These are phyloP conservation scores for Oryza rufipogon DNA, from an alignment of 176 grass and related monocot species.

Conservation along the genomic window DNA sequence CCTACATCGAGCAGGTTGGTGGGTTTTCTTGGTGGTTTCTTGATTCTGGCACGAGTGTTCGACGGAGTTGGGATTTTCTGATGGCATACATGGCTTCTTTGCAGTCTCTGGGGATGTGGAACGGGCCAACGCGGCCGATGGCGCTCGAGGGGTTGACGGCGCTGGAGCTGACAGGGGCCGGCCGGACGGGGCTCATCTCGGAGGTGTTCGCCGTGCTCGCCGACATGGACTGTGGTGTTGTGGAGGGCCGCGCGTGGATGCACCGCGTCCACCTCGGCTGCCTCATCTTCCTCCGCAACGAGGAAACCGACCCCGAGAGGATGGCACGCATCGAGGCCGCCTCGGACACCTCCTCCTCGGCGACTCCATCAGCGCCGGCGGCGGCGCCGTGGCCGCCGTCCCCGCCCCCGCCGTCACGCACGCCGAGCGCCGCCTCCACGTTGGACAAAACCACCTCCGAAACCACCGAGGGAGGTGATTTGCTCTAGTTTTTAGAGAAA, in stretches of 20 bases:
- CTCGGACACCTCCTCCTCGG: too few species aligned
- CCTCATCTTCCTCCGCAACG: slow-evolving; percentile 62
- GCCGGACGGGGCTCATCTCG: slow-evolving; percentile 82
- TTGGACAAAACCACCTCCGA: too few species aligned
- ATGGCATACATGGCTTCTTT: neutral
- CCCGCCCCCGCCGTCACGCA: too few species aligned
- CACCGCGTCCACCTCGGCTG: slow-evolving; percentile 76
- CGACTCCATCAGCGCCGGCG: too few species aligned
- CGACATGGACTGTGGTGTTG: slow-evolving; percentile 68
- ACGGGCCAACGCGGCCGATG: slow-evolving; percentile 36
- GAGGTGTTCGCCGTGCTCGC: slow-evolving; percentile 92
- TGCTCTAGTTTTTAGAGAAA: too few species aligned
- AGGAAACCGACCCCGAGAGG: neutral
- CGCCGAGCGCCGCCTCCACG: too few species aligned
- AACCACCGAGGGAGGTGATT: too few species aligned
- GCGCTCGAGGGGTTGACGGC: slow-evolving; percentile 50
- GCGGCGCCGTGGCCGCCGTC: too few species aligned
- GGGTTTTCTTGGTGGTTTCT: neutral
- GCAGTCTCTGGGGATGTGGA: slow-evolving; percentile 81
- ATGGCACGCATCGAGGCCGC: too few species aligned
- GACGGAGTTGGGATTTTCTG: neutral
- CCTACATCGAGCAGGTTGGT: slow-evolving; percentile 79
- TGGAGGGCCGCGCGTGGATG: slow-evolving; percentile 74
- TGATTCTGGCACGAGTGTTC: neutral
- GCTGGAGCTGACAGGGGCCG: slow-evolving; percentile 80